Evolutionary conservation across 2,329 filamentous ascomycete species (phyloP), one percentile per base, ranked within the genome.

Genomic region (Epichloe uncinata): DNA sequence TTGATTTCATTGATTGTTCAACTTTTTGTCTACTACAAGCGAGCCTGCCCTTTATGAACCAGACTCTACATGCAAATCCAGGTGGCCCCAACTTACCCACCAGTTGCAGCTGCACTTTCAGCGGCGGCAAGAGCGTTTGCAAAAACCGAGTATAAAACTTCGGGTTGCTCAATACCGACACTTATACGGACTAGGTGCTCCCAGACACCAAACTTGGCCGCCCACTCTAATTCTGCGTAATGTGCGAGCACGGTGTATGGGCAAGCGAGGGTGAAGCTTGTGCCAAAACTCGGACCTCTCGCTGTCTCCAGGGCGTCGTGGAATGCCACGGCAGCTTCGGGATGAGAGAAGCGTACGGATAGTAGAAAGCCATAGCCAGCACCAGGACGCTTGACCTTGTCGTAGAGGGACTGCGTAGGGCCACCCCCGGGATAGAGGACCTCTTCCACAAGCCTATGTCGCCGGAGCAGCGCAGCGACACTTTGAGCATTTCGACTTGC

Each of bases 351-450:
- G 47, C 75, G 70, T 11, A 77, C 55, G 37, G 60, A 68, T 18
- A 78, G 61, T 0, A 78, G 65, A 54, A 69, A 73, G 5, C 74
- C 74, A 55, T 74, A 73, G 1, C 73, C 74, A 0, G 73, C 70
- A 15, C 13, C 34, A 15, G 34, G 15, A 15, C 34, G 34, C 34
- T 36, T 36, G 9, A 57, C 62, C 53, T 74, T 72, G 0, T 73
- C 72, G 1, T 57, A 34, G 1, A 69, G 62, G 2, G 61, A 38
- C n/a, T 52, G 58, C 8, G 62, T 52, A 13, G 59, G 56, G 49
- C 60, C 51, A 45, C 61, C 60, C 9, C 64, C 61, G 1, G 72
- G 71, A 55, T 74, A 72, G 48, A 61, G 61, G 4, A 72, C 63
- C 34, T 55, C 57, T 2, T 48, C 15, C 34, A 36, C 50, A 33